Evolutionary conservation across 2,329 filamentous ascomycete genomes (phyloP).

Genomic region (Aureobasidium musti): DNA sequence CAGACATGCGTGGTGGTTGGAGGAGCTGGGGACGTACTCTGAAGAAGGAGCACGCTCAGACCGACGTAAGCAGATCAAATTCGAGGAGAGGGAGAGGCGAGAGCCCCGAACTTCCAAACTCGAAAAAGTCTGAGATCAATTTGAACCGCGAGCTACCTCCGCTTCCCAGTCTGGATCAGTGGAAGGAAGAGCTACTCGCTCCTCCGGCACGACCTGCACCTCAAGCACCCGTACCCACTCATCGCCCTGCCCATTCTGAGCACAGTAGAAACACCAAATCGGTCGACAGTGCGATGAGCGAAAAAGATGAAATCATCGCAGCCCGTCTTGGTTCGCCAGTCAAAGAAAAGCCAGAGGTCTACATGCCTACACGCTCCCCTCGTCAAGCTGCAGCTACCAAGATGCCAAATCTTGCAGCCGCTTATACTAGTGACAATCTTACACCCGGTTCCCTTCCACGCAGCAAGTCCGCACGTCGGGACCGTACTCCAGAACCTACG

Average conservation of each 20-base stretch:
- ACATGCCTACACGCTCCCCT: constrained; percentile 32
- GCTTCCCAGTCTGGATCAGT: constrained; percentile 49
- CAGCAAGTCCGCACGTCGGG: constrained; percentile 15
- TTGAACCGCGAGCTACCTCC: constrained; percentile 53
- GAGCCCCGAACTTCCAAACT: background rate
- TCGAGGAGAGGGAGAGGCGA: constrained; percentile 23
- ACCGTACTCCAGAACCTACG: background rate
- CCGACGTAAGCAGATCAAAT: constrained; percentile 24
- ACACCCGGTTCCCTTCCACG: constrained; percentile 15
- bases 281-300: constrained; percentile 25
- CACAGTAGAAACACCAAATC: constrained; percentile 8
- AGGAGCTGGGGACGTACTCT: constrained; percentile 21
- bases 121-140: constrained; percentile 39
- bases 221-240: constrained; percentile 11
- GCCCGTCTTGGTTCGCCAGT: constrained; percentile 35
- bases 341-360: constrained; percentile 32
- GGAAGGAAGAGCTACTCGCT: constrained; percentile 37
- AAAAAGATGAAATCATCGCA: constrained; percentile 33
- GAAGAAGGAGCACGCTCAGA: constrained; percentile 14
- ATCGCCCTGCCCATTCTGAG: constrained; percentile 18
- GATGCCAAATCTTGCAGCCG: constrained; percentile 17
- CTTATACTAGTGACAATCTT: constrained; percentile 24
- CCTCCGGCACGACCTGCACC: background rate
- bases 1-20: constrained; percentile 23
- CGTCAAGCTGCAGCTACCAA: background rate